These are phyloP conservation scores for Fusarium virguliforme DNA, from an alignment of 2,329 filamentous ascomycete genomes.

Conservation along the genomic window DNA sequence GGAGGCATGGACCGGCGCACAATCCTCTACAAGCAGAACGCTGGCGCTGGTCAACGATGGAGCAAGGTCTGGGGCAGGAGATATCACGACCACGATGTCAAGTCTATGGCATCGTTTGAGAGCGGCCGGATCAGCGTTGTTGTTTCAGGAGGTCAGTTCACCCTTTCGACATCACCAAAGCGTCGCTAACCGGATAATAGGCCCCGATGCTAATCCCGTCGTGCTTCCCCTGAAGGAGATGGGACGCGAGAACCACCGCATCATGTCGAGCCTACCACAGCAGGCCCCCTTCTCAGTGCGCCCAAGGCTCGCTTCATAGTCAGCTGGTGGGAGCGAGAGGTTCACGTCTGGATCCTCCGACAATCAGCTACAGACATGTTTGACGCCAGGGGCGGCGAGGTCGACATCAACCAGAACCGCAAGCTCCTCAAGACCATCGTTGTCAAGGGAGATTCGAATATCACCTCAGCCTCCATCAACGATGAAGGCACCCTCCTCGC, in stretches of 20 bases:
- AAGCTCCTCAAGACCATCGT: constrained; percentile 80
- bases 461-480: constrained; percentile 82
- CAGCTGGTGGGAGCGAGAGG: constrained; percentile 92
- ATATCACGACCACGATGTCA: constrained; percentile 95
- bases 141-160: constrained; percentile 86
- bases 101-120: constrained; percentile 93
- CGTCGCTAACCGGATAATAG: constrained; percentile 60
- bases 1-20: constrained; percentile 94
- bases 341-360: constrained; percentile 82
- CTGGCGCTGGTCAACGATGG: constrained; percentile 79
- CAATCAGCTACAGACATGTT: constrained; percentile 65
- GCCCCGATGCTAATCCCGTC: constrained; percentile 87
- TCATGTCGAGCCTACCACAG: constrained; percentile 88
- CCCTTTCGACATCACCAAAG: background rate
- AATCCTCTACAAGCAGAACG: constrained; percentile 81
- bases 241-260: constrained; percentile 87
- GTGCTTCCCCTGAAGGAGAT: constrained; percentile 81
- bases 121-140: constrained; percentile 86
- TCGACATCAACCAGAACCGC: constrained; percentile 68
- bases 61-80: constrained; percentile 87
- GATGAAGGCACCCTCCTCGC: constrained; percentile 80
- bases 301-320: constrained; percentile 82
- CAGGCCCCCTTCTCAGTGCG: constrained; percentile 80
- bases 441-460: constrained; percentile 83
- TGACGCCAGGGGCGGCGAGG: constrained; percentile 58